Base-by-base conservation (phyloP, 2,329 filamentous ascomycete genomes). In the Penicillium sp. region DNA sequence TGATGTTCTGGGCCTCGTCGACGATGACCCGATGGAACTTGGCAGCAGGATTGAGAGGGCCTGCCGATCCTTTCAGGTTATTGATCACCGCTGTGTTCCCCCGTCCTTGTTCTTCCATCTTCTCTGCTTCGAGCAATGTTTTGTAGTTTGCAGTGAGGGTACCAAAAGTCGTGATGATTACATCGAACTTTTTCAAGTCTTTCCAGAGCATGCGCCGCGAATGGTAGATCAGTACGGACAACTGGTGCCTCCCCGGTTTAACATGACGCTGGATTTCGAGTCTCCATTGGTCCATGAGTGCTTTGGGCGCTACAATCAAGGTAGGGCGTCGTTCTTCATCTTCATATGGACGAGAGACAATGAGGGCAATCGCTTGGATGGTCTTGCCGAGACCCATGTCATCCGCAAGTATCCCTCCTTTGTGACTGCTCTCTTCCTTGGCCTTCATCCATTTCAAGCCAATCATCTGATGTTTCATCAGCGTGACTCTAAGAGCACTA, bases 301-400 rank as follows among this genome's bases (percentile, higher is more conserved):
- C 84, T 10, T 95, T 82, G 0, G 89, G 89, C 0, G 86, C 88
- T 40, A 95, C 77, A 40, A 95, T 89, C 19, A 95, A 73, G n/a
- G 84, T 93, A 0, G 89, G 90, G 75, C 88, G 81, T 49, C 72
- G 75, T 53, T 72, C 66, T n/a, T 71, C 70, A 52, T 84, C 77
- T 0, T 73, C 68, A 0, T 87, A 81, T n/a, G 78, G 83, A 5
- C 83, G 79, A 5, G 81, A 79, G 11, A 89, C 75, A 58, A 95
- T 87, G 36, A 95, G 77, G 3, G 90, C 81, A 18, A 96, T 75
- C 4, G 88, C 85, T 53, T 92, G 89, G 19, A 95, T 85, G 0
- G 88, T 92, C 70, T 93, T 92, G 7, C 88, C 88, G 10, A 92
- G 74, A 7, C 88, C 88, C 88, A 92, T 93, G 55, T 89, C 87